Evolutionary conservation across 768 basidiomycete species (phyloP).

Genomic region (Phallus indusiatus): DNA sequence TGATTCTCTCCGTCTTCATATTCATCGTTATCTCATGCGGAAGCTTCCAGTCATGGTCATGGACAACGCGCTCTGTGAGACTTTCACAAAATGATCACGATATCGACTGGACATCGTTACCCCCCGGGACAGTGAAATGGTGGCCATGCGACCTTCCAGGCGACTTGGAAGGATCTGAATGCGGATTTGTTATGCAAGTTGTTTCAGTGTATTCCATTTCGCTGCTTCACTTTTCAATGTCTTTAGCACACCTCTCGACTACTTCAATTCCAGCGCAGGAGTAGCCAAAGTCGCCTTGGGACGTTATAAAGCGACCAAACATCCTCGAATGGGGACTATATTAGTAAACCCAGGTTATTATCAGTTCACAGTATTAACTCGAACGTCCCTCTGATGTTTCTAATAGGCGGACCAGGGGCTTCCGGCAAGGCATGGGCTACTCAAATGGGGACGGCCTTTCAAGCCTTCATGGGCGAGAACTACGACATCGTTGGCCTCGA

Average conservation of each 20-base stretch:
- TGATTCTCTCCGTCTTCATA: background rate
- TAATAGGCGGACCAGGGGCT: background rate
- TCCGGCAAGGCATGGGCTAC: background rate
- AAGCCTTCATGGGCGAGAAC: conserved; percentile 3
- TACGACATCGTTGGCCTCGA: conserved; percentile 14
- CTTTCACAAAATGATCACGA: background rate
- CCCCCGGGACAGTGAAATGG: conserved; percentile 2
- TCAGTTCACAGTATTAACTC: background rate
- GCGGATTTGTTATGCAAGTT: conserved; percentile 6
- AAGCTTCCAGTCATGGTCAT: too few species aligned
- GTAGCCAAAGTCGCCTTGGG: conserved; percentile 4
- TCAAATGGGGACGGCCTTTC: background rate
- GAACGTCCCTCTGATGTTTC: background rate
- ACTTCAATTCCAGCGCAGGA: background rate
- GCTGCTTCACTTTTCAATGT: background rate
- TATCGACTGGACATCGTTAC: background rate
- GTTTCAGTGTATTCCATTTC: background rate
- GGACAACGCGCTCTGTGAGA: too few species aligned
- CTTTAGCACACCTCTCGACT: conserved; percentile 1
- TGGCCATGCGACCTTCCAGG: background rate
- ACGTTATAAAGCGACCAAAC: background rate
- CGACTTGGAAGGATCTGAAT: background rate
- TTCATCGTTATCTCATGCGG: background rate
- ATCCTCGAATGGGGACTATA: background rate
- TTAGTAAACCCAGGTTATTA: background rate